phyloP scores from a whole-genome alignment of 2,329 filamentous ascomycete genomes.

The Thyridium curvatum region DNA sequence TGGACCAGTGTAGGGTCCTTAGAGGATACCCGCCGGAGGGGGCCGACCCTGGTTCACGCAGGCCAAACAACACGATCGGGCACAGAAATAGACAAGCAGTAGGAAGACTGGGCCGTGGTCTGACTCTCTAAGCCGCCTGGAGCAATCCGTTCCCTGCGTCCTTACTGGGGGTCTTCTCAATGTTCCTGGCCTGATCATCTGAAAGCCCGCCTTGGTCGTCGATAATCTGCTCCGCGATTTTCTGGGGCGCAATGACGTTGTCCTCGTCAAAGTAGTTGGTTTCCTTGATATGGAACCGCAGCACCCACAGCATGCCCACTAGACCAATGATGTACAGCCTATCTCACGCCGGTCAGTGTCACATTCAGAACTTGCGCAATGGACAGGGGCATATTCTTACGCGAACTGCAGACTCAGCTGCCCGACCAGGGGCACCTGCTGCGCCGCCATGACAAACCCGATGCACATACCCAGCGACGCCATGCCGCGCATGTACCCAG shows the following conservation, averaged over 20 bases:
- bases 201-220: neutral
- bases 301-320: neutral
- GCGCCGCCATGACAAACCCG: slow-evolving; percentile 1
- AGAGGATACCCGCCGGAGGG: no score
- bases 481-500: slow-evolving; percentile 2
- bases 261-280: slow-evolving; percentile 5
- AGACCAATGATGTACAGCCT: slow-evolving; percentile 1
- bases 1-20: no score
- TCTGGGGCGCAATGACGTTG: slow-evolving; percentile 1
- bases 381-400: neutral
- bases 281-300: slow-evolving; percentile 1
- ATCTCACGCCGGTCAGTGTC: no score
- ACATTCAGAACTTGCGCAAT: no score
- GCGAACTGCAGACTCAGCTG: slow-evolving; percentile 2
- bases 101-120: no score
- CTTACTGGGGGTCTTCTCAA: no score
- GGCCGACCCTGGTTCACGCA: no score
- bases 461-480: slow-evolving; percentile 4
- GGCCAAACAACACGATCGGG: no score
- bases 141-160: no score
- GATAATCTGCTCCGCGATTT: slow-evolving; percentile 1
- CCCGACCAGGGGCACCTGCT: neutral
- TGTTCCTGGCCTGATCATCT: no score
- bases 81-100: no score
- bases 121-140: no score